Evolutionary conservation across 768 basidiomycete genomes (phyloP), one percentile per base, ranked within the genome.

Genomic region (Lactarius vividus): DNA sequence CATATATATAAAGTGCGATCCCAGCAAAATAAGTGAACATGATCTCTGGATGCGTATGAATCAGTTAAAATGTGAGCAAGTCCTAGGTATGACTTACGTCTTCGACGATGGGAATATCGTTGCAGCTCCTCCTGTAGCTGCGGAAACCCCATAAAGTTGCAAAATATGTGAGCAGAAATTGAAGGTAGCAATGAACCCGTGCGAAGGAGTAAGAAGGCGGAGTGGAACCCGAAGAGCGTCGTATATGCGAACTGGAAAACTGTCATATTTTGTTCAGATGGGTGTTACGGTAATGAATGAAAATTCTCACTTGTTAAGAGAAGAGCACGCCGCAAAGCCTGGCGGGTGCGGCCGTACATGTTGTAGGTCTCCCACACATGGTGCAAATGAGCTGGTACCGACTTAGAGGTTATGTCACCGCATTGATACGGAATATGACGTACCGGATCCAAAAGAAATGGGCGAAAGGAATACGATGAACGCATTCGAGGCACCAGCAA

Each of bases 131-230:
- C 75, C 0, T 69, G 72, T 29, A 89, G 82, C 60, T 87, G 82
- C 2, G 96, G 97, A 33, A 98, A 72, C 1, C 96, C 96, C 92
- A 98, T 96, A 58, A 91, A 75, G 73, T 99, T 99, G 80, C 97
- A 98, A 73, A 94, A 96, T 1, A 90, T 77, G 73, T 99, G 97
- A 0, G 94, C 86, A 10, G 83, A 76, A 62, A 95, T 82, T 2
- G 95, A 81, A 1, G 94, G 89, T 35, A 89, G 75, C 65, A 98
- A 77, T 5, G 94, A 95, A 18, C 89, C 86, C 4, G 95, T 94
- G 57, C 91, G 86, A 9, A 96, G 80, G 77, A 95, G 94, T 52
- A 97, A 82, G 76, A 86, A 97, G 4, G 92, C 84, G 28, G 87
- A 88, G 76, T 90, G 91, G 75, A 88, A 91, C 4, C 97, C 97